These are phyloP conservation scores for Fusarium lyarnte DNA, from an alignment of 2,329 filamentous ascomycete species.

Conservation along the genomic window DNA sequence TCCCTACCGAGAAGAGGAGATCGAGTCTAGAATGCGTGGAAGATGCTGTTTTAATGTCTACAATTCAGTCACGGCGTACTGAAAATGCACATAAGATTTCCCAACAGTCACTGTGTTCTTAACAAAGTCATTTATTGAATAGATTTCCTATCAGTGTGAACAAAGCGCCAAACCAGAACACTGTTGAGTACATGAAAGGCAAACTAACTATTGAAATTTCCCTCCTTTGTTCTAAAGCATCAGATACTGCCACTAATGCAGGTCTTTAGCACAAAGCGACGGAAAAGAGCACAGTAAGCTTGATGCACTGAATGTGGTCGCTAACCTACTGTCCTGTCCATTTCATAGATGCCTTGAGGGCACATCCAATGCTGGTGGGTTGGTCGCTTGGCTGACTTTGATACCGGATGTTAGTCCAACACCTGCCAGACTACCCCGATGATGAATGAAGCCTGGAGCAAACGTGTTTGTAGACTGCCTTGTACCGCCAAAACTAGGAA, in stretches of 20 bases:
- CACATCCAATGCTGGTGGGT: constrained; percentile 26
- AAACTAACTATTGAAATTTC: neutral
- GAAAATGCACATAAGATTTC: neutral
- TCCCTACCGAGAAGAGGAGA: neutral
- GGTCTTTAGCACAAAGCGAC: neutral
- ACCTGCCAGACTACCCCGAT: constrained; percentile 34
- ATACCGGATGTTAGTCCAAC: constrained; percentile 47
- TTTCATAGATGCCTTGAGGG: constrained; percentile 19
- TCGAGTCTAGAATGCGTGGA: neutral
- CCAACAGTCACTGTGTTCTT: neutral
- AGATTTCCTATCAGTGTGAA: neutral
- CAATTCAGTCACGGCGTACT: neutral
- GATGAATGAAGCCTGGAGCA: constrained; percentile 31
- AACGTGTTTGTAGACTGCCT: constrained; percentile 15
- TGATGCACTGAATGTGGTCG: neutral
- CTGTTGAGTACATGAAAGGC: neutral
- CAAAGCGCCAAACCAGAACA: neutral
- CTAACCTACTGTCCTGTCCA: too few relatives aligned
- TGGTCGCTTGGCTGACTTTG: constrained; percentile 43
- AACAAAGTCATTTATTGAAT: neutral
- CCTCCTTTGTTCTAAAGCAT: neutral
- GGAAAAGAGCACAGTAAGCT: neutral
- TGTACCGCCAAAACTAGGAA: neutral
- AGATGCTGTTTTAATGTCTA: neutral
- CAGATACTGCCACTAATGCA: too few relatives aligned